A percentile compares a stretch with the other conserved stretches of the same genome.
Conservation (phyloP, 2,329 filamentous ascomycete genomes). For the Hypoxylon sp. region DNA sequence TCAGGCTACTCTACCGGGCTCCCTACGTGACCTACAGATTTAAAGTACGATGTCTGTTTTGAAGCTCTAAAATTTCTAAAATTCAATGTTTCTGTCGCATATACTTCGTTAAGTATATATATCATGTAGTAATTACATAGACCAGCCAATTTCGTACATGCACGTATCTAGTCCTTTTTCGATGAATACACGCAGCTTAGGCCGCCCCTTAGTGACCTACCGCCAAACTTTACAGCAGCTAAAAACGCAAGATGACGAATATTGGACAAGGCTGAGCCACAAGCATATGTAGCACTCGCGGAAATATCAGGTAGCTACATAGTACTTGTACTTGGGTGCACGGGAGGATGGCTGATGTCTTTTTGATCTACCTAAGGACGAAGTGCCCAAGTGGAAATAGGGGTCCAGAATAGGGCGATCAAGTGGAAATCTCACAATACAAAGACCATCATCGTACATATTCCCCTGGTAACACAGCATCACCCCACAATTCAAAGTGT, state of each 20-base stretch:
- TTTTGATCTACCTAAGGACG: background rate
- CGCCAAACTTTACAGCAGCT: slow-evolving; percentile 3
- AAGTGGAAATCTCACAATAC: slow-evolving; percentile 23
- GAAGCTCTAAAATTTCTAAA: background rate
- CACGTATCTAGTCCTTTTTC: background rate
- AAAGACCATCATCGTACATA: slow-evolving; percentile 3
- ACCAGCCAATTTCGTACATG: background rate
- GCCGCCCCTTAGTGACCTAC: background rate
- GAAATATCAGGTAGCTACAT: slow-evolving; percentile 24
- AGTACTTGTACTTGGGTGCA: background rate
- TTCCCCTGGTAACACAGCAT: slow-evolving; percentile 34
- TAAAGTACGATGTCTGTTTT: background rate
- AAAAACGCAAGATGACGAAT: slow-evolving; percentile 40
- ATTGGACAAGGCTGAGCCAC: slow-evolving; percentile 32
- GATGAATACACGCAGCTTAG: background rate
- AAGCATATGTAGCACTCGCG: slow-evolving; percentile 14
- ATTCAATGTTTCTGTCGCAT: background rate
- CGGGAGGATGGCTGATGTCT: background rate
- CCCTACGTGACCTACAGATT: background rate
- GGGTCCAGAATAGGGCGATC: slow-evolving; percentile 23
- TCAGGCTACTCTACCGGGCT: background rate
- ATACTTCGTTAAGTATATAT: too few relatives aligned
- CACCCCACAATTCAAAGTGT: slow-evolving; percentile 42
- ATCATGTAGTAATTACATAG: too few relatives aligned
- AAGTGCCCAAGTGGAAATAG: background rate